Conservation (phyloP, 2,329 filamentous ascomycete species). For the Calonectria crousiana region DNA sequence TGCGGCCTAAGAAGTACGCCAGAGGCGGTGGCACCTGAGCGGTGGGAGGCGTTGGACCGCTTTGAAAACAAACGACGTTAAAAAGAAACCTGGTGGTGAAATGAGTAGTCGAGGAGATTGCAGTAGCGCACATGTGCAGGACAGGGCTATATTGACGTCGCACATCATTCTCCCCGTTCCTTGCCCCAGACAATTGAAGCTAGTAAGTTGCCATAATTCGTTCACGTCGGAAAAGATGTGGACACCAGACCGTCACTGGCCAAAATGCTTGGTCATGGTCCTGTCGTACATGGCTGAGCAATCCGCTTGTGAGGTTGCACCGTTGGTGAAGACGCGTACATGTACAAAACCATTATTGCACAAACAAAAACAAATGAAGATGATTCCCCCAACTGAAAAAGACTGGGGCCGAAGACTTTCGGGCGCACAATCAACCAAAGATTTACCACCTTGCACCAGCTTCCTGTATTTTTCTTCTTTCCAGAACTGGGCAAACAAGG, state of each 20-base stretch:
- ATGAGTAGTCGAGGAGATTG: constrained; percentile 27
- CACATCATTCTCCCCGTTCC: constrained; percentile 18
- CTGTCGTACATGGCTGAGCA: not conserved
- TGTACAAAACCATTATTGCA: not conserved
- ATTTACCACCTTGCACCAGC: not conserved
- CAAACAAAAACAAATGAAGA: constrained; percentile 14
- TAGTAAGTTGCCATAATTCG: not conserved
- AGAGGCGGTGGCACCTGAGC: not conserved
- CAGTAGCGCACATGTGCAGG: constrained; percentile 31
- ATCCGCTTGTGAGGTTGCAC: not conserved
- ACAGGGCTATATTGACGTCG: constrained; percentile 25
- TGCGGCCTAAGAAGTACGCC: constrained; percentile 2
- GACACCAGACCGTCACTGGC: not conserved
- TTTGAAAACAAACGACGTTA: not conserved
- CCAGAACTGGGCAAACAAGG: not conserved
- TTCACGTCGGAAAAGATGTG: not conserved
- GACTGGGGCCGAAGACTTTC: constrained; percentile 30
- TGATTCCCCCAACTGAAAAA: constrained; percentile 13
- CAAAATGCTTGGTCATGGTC: not conserved
- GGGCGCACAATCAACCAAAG: constrained; percentile 24
- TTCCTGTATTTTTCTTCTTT: not conserved
- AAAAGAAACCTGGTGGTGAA: constrained; percentile 15
- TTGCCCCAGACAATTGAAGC: constrained; percentile 10
- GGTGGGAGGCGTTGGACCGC: not conserved
- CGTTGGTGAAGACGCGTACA: not conserved